Evolutionary conservation across 805 yeast genomes (phyloP), one percentile per base, ranked within the genome.

Genomic region (Aciculoconidium aculeatum): DNA sequence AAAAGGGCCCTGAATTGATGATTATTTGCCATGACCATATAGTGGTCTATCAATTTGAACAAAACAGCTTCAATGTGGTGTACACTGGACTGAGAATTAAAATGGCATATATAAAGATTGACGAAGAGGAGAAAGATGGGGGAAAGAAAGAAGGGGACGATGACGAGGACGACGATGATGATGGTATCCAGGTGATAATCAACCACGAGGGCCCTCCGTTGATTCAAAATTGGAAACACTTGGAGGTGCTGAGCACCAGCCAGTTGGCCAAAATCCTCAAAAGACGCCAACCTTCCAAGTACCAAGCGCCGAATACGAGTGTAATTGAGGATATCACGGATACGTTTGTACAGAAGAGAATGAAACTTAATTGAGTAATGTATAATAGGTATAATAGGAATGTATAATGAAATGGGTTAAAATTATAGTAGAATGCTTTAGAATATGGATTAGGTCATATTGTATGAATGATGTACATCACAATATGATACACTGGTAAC

Each of bases 321-420:
- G 21, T 30, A n/a, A 23, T 25, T 17, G 49, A 48, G 17, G 58
- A 51, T 8, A 28, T 51, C 9, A 53, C 59, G 11, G 60, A 54
- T 32, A 54, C 60, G 3, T 54, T 54, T 33, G 23, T 6, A 21
- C 16, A 15, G 27, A 17, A 23, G 20, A 11, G 11, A 13, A 17
- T 7, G 10, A 6, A 15, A 21, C 15, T 24, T 28, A 28, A 17
- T 18, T 28, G 17, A 13, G 20, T 17, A 17, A 25, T n/a, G n/a
- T n/a, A n/a, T n/a, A n/a, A n/a, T n/a, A n/a, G n/a, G n/a, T n/a
- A n/a, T n/a, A n/a, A n/a, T n/a, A n/a, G n/a, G n/a, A n/a, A n/a
- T n/a, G n/a, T n/a, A n/a, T n/a, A n/a, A n/a, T n/a, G n/a, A n/a
- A n/a, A n/a, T n/a, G n/a, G n/a, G n/a, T n/a, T n/a, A n/a, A n/a